Base-by-base conservation (phyloP, 306 rosid species). In the Malus asiatica region DNA sequence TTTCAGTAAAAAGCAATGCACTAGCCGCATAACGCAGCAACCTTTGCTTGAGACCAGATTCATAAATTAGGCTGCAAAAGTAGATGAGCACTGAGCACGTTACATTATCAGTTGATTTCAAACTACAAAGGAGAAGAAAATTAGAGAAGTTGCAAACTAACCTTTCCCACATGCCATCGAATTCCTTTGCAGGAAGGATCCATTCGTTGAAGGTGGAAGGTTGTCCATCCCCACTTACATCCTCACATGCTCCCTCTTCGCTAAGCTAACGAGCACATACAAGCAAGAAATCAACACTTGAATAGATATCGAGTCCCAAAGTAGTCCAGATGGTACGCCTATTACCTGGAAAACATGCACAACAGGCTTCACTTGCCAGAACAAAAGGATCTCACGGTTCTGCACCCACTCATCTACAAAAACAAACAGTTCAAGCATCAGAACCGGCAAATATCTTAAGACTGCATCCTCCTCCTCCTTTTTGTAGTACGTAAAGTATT, bases 81-180 rank as follows among this genome's bases (percentile, higher is more conserved):
- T 64, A 78, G 64, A 81, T 60, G 61, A 57, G 67, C 69, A 73
- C 78, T 59, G 62, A 46, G 66, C 70, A 71, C 48, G 46, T 82
- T 25, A 62, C 53, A 73, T 60, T 68, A 16, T 68, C 70, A 59
- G 74, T 70, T 55, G 72, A 66, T 57, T 71, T 70, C 48, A 44
- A 79, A 38, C 76, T 73, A 67, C 72, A 55, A 75, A 76, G 38
- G 42, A 64, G 42, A 66, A 68, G 71, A 74, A 63, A 77, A 11
- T 9, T 62, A 62, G 25, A 27, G 8, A 33, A 65, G 79, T 64
- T 71, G 79, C 79, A 74, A 72, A 55, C 78, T 67, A 74, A 92
- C 98, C 98, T 95, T 92, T 95, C 98, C 98, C 98, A 95, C 82
- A 95, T 83, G 87, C 98, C 98, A 84, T 92, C 96, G 77, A 95